Percentiles rank a stretch among this genome's conserved stretches.
Conservation (phyloP, 805 yeast genomes). For the Blastobotrys mokoenaii region DNA sequence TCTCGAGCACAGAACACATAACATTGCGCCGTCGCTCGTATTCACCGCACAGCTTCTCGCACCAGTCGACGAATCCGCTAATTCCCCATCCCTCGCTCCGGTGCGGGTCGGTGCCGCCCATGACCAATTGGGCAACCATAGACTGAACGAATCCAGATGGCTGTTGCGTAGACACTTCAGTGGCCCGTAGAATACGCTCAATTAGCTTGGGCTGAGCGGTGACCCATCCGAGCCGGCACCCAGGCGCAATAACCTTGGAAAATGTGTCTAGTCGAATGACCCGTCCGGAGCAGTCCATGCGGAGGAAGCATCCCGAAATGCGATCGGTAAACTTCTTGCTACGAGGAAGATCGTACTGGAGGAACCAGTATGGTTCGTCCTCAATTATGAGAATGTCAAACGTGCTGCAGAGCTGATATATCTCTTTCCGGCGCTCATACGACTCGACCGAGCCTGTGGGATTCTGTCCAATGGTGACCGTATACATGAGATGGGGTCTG, state of each 20-base stretch:
- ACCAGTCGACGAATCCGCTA: constrained; percentile 63
- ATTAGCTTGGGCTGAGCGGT: constrained; percentile 61
- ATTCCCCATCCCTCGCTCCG: constrained; percentile 7
- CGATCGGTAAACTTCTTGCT: constrained; percentile 38
- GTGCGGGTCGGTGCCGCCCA: constrained; percentile 68
- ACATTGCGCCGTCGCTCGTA: constrained; percentile 81
- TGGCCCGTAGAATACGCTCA: constrained; percentile 58
- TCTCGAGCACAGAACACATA: constrained; percentile 64
- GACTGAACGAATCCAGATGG: constrained; percentile 82
- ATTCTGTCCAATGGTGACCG: constrained; percentile 93
- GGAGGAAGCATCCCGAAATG: constrained; percentile 65
- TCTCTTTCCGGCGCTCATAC: constrained; percentile 61
- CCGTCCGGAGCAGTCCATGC: constrained; percentile 83
- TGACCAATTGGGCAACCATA: constrained; percentile 56
- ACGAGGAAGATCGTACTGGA: constrained; percentile 59
- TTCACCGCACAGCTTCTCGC: constrained; percentile 59
- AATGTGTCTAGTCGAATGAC: constrained; percentile 83
- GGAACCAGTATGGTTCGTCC: constrained; percentile 95
- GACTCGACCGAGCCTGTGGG: constrained; percentile 88
- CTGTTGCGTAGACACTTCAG: constrained; percentile 73
- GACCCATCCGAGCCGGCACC: constrained; percentile 82
- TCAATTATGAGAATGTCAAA: constrained; percentile 82
- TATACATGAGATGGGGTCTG: constrained; percentile 76
- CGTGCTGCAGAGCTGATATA: constrained; percentile 71
- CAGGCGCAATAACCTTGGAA: constrained; percentile 92